phyloP scores from a whole-genome alignment of 1,284 basidiomycete species.

The Pseudozyma pruni region DNA sequence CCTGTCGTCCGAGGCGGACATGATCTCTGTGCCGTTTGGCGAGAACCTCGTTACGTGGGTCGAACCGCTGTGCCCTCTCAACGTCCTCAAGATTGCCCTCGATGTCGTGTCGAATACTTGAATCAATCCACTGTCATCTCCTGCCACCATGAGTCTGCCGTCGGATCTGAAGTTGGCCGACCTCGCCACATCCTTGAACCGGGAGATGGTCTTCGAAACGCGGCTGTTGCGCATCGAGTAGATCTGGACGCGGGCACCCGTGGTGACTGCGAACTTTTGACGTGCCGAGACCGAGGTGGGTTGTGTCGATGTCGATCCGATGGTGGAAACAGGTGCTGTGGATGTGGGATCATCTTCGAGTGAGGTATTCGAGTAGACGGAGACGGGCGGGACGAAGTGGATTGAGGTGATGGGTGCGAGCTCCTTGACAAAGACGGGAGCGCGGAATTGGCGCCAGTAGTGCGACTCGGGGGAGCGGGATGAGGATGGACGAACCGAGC shows the following conservation, averaged over 20 bases:
- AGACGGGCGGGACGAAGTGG: slow-evolving; percentile 59
- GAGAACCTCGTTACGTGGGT: slow-evolving; percentile 96
- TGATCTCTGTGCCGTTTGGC: slow-evolving; percentile 79
- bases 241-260: slow-evolving; percentile 91
- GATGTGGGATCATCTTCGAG: slow-evolving; percentile 21
- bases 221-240: slow-evolving; percentile 95
- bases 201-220: slow-evolving; percentile 91
- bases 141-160: slow-evolving; percentile 93
- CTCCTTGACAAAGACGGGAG: slow-evolving; percentile 65
- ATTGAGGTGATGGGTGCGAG: slow-evolving; percentile 65
- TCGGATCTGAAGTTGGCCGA: slow-evolving; percentile 76
- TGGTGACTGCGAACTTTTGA: slow-evolving; percentile 87
- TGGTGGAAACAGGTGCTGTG: slow-evolving; percentile 3
- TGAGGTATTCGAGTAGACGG: slow-evolving; percentile 31
- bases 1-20: slow-evolving; percentile 96
- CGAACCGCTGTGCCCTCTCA: slow-evolving; percentile 88
- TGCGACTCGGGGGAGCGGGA: slow-evolving; percentile 53
- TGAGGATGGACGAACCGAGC: slow-evolving; percentile 27
- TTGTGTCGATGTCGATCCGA: slow-evolving; percentile 35
- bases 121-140: slow-evolving; percentile 90
- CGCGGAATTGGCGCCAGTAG: slow-evolving; percentile 65
- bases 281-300: slow-evolving; percentile 38
- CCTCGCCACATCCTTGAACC: slow-evolving; percentile 95
- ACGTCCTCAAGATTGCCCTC: slow-evolving; percentile 88
- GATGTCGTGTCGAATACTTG: slow-evolving; percentile 97